Evolutionary conservation across 2,329 filamentous ascomycete species (phyloP), one percentile per base, ranked within the genome.

Genomic region (Pseudonectria buxi): DNA sequence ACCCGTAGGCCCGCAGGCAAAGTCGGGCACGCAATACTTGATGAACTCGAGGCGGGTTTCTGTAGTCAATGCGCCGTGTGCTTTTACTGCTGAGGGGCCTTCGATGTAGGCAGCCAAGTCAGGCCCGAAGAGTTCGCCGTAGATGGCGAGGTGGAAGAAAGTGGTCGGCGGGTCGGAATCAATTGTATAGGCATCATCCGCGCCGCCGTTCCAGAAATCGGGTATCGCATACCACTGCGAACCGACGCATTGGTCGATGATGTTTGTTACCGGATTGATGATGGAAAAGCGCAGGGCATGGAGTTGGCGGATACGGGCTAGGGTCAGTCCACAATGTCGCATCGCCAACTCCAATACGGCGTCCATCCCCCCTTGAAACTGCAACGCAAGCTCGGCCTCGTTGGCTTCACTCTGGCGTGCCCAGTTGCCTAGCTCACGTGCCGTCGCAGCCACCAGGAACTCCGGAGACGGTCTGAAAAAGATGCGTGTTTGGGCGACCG

Each of bases 1-100:
- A n/a, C n/a, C n/a, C n/a, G n/a, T n/a, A n/a, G n/a, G n/a, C n/a
- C n/a, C 37, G 25, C 37, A 39, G 6, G 32, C 37, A 24, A 39
- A 39, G 25, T 39, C 37, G 6, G 37, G 37, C 3, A 39, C 25
- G 18, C 37, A 39, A 24, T 39, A 39, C 12, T 39, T 39, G 24
- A 39, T 35, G 26, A 35, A 35, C 32, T 39, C 37, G 18, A 39
- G 32, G 25, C 37, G 37, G 3, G 37, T 39, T 3, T 39, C 32
- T 6, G 29, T 26, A 6, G 28, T 26, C 24, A 39, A 14, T 6
- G 37, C 13, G 12, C 32, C n/a, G n/a, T n/a, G n/a, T n/a, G n/a
- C n/a, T n/a, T n/a, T n/a, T n/a, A n/a, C n/a, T n/a, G 37, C 6
- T 29, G 24, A 9, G 32, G 24, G 7, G 16, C 11, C n/a, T 11